A percentile compares a stretch with the other conserved stretches of the same genome.
Evolutionary conservation across 2,329 filamentous ascomycete genomes (phyloP).

Genomic region (Sporothrix variecibatus): DNA sequence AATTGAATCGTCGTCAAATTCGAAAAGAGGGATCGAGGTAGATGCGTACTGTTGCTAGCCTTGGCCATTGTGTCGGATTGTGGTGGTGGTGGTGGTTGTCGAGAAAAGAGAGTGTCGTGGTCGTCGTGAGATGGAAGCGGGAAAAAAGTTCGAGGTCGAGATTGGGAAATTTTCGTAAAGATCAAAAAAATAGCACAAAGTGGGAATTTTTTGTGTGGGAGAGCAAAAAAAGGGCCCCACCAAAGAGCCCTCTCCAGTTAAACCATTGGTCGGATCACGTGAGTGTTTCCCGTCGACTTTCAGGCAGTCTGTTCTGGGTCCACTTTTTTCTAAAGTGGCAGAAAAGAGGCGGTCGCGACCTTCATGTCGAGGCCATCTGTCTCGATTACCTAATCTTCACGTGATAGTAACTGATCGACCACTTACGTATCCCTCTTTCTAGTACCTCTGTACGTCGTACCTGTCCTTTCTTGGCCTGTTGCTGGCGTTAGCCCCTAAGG

Average conservation of each 20-base stretch:
- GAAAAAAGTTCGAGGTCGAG: conserved; percentile 17
- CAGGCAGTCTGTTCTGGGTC: neutral
- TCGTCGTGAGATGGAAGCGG: conserved; percentile 15
- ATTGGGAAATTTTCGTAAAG: conserved; percentile 24
- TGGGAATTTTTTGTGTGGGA: conserved; percentile 25
- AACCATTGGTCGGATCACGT: neutral
- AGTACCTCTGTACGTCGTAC: neutral
- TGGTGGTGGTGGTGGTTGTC: conserved; percentile 19
- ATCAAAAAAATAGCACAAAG: conserved; percentile 5
- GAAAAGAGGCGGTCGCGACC: conserved; percentile 16
- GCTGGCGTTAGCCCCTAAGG: neutral
- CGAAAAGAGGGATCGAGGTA: neutral
- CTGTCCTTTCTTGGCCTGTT: neutral
- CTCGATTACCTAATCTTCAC: neutral
- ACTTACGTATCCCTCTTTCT: neutral
- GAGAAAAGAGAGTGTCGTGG: conserved; percentile 24
- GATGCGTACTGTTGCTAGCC: conserved; percentile 31
- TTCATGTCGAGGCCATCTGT: neutral
- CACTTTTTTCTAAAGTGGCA: neutral
- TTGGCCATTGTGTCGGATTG: conserved; percentile 31
- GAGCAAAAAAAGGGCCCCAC: conserved; percentile 23
- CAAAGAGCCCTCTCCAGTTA: conserved; percentile 19
- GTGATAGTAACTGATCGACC: neutral
- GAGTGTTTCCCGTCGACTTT: neutral
- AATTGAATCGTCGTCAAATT: neutral